phyloP scores from a whole-genome alignment of 106 monocot genomes.

The Alisma plantagoaquatica region DNA sequence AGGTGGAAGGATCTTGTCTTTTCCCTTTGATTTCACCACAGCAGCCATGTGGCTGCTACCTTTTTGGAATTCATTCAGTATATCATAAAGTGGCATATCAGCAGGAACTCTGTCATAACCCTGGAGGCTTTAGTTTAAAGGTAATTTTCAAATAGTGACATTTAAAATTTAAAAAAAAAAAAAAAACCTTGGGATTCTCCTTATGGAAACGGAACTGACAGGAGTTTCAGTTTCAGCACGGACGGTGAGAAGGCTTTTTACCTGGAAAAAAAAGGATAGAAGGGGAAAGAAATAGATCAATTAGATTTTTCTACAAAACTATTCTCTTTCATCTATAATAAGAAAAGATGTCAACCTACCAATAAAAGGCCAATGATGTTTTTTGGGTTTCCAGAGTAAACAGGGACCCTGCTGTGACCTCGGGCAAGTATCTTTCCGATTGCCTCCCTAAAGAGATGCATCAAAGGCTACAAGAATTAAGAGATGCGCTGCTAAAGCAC shows the following conservation, averaged over 20 bases:
- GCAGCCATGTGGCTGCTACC: constrained; percentile 99
- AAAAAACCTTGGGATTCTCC: constrained; percentile 83
- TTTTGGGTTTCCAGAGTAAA: constrained; percentile 85
- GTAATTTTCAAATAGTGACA: no score
- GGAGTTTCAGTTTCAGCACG: constrained; percentile 98
- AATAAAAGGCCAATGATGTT: constrained; percentile 95
- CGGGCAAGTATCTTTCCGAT: constrained; percentile 98
- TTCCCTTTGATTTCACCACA: constrained; percentile 70
- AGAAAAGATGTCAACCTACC: constrained; percentile 39
- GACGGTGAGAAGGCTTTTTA: constrained; percentile 98
- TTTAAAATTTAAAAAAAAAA: no score
- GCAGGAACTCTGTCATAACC: constrained; percentile 91
- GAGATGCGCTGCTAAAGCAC: no score
- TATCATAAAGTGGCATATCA: constrained; percentile 99
- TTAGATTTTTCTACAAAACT: no score
- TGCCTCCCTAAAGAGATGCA: constrained; percentile 71
- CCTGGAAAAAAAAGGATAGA: no score
- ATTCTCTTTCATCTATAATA: no score
- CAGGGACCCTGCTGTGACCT: constrained; percentile 94
- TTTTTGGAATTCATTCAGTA: constrained; percentile 98
- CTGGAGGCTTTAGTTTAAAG: no score
- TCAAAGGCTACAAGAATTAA: no score
- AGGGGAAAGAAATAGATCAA: no score
- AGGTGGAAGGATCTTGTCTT: constrained; percentile 15
- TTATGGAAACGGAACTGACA: constrained; percentile 96